phyloP scores from a whole-genome alignment of 78 protist genomes.

The Capsaspora owczarzaki region DNA sequence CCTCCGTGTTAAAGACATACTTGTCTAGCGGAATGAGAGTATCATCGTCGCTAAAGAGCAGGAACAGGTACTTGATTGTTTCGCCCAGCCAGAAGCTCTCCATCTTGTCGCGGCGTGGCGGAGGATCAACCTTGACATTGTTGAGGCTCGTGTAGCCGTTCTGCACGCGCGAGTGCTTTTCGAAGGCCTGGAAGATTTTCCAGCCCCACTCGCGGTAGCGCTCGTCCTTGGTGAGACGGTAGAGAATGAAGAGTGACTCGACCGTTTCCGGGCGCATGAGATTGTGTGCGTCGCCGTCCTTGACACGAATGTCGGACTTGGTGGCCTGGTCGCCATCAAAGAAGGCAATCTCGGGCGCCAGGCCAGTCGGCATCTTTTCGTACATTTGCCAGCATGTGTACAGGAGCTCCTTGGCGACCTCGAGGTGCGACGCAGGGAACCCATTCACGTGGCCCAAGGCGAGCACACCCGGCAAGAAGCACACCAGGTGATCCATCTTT shows the following conservation, averaged over 20 bases:
- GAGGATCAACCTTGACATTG: neutral
- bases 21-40: neutral
- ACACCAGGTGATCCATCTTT: slow-evolving; percentile 23
- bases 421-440: neutral
- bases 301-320: neutral
- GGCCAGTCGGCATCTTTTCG: slow-evolving; percentile 11
- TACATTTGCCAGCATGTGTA: slow-evolving; percentile 50
- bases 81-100: slow-evolving; percentile 54
- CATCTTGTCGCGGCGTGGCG: slow-evolving; percentile 12
- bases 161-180: slow-evolving; percentile 13
- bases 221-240: slow-evolving; percentile 47
- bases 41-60: slow-evolving; percentile 46
- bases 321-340: neutral
- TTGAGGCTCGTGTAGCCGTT: neutral
- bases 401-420: neutral
- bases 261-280: slow-evolving; percentile 78
- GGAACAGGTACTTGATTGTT: slow-evolving; percentile 64
- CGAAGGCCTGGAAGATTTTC: slow-evolving; percentile 63
- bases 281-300: slow-evolving; percentile 16
- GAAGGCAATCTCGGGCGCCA: slow-evolving; percentile 50
- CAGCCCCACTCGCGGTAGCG: slow-evolving; percentile 74
- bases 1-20: slow-evolving; percentile 90
- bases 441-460: slow-evolving; percentile 17
- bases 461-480: slow-evolving; percentile 59
- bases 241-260: slow-evolving; percentile 61